Base-by-base conservation (phyloP, 306 rosid genomes). In the Quercus dentata region DNA sequence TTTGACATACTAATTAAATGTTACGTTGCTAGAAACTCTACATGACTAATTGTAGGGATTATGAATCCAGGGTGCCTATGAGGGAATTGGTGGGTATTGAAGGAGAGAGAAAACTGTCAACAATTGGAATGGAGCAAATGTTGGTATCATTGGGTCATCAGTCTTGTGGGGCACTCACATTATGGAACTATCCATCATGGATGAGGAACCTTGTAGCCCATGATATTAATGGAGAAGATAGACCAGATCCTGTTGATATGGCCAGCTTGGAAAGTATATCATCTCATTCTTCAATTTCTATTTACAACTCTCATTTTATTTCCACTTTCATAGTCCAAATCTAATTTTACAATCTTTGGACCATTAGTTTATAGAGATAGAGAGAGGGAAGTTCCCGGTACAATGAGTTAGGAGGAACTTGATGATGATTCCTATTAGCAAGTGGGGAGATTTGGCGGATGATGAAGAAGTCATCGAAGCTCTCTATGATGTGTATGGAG, bases 171-270 rank as follows among this genome's bases (percentile, higher is more conserved):
- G 92, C 88, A 54, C 46, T 89, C 67, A 25, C 85, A 28, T 76
- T 92, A 19, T 90, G 94, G 95, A 90, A 90, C 85, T 89, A 88
- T 54, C 95, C 97, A 23, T 65, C 88, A 74, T 92, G 96, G 92
- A 79, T 92, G 78, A 89, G 96, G 76, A 84, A 81, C 73, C 94
- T 92, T 71, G 64, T 86, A 70, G 89, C 94, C 46, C 96, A 91
- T 31, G 91, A 93, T 74, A 73, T 84, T 51, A 33, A 88, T 51
- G 97, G 97, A 78, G 90, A 89, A 56, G 95, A 92, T 23, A 89
- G 95, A 85, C 84, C 87, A 14, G 91, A 90, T 51, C 92, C 88
- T 0, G 87, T 92, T 65, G 97, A 92, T 76, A 85, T 92, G 88
- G 92, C 95, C 70, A 75, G 90, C 76, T 73, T 90, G 82, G 94